Evolutionary conservation across 192 early-diverging fungal genomes (phyloP).

Genomic region (Gorgonomyces haynaldii): DNA sequence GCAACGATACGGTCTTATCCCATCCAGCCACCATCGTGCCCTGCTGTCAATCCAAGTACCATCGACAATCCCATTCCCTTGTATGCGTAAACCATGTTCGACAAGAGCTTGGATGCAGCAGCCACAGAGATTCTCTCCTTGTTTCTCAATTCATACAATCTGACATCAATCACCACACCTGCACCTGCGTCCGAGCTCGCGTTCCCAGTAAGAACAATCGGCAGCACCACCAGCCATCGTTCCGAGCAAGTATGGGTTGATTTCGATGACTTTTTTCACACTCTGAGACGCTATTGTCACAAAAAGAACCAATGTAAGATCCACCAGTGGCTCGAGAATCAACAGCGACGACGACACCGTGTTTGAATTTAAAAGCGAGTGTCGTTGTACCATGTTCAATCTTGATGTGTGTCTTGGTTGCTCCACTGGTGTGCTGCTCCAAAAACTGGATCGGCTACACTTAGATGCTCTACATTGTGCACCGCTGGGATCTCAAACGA

Average conservation of each 20-base stretch:
- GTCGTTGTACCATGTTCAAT: constrained; percentile 97
- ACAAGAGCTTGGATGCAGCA: constrained; percentile 90
- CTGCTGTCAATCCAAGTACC: constrained; percentile 41
- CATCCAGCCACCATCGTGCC: constrained; percentile 98
- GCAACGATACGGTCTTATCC: constrained; percentile 67
- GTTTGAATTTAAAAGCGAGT: constrained; percentile 91
- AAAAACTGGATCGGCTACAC: constrained; percentile 75
- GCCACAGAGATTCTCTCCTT: constrained; percentile 98
- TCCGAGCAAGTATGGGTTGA: constrained; percentile 94
- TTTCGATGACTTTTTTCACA: constrained; percentile 98
- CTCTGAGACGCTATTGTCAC: constrained; percentile 71
- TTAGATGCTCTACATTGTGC: constrained; percentile 10
- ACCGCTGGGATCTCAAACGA: constrained; percentile 9
- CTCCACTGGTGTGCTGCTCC: constrained; percentile 58
- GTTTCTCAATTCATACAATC: constrained; percentile 91
- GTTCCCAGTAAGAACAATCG: constrained; percentile 97
- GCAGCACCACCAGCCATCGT: constrained; percentile 99
- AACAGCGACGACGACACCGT: constrained; percentile 86
- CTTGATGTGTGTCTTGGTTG: constrained; percentile 71
- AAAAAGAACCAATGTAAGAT: constrained; percentile 61
- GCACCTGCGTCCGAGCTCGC: constrained; percentile 89
- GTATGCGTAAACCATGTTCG: constrained; percentile 95
- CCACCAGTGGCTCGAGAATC: constrained; percentile 95
- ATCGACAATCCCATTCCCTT: constrained; percentile 99
- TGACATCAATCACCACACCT: constrained; percentile 17